Conservation (phyloP, 108 stramenopile genomes). For the Skeletonema costatum region DNA sequence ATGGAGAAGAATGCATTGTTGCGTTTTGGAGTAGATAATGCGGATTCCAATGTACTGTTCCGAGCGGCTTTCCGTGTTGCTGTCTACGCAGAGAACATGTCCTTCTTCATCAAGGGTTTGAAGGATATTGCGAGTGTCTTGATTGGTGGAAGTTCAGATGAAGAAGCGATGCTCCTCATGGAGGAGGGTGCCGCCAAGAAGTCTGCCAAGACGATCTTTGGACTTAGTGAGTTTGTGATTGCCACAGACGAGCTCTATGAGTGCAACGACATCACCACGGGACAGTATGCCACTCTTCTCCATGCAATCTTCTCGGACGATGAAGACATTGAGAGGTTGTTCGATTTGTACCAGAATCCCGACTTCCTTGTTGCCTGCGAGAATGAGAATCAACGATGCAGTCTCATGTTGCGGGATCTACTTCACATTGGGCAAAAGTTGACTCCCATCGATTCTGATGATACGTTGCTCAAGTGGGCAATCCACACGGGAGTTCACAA, state of each 20-base stretch:
- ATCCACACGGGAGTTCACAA: conserved; percentile 47
- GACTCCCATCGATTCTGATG: conserved; percentile 14
- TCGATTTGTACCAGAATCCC: conserved; percentile 32
- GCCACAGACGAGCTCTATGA: conserved; percentile 33
- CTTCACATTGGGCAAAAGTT: conserved; percentile 26
- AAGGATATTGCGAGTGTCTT: conserved; percentile 33
- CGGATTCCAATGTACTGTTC: conserved; percentile 33
- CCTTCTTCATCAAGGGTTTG: conserved; percentile 19
- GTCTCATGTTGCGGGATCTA: conserved; percentile 27
- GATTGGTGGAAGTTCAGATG: background rate
- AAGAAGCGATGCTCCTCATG: conserved; percentile 4
- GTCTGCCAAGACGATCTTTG: conserved; percentile 22
- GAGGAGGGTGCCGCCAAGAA: background rate
- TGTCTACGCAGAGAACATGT: conserved; percentile 15
- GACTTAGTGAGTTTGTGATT: conserved; percentile 33
- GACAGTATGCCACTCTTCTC: conserved; percentile 32
- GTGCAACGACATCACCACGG: conserved; percentile 10
- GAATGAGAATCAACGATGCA: conserved; percentile 5
- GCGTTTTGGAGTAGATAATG: conserved; percentile 33
- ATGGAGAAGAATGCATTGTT: conserved; percentile 41
- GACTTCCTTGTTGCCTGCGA: conserved; percentile 41
- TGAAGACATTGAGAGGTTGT: conserved; percentile 10
- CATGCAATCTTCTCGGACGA: conserved; percentile 32
- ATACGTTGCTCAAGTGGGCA: conserved; percentile 37
- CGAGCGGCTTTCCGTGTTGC: conserved; percentile 41